A percentile compares a stretch with the other conserved stretches of the same genome.
These are phyloP conservation scores for Exophiala sideris DNA, from an alignment of 2,329 filamentous ascomycete genomes.

Conservation along the genomic window DNA sequence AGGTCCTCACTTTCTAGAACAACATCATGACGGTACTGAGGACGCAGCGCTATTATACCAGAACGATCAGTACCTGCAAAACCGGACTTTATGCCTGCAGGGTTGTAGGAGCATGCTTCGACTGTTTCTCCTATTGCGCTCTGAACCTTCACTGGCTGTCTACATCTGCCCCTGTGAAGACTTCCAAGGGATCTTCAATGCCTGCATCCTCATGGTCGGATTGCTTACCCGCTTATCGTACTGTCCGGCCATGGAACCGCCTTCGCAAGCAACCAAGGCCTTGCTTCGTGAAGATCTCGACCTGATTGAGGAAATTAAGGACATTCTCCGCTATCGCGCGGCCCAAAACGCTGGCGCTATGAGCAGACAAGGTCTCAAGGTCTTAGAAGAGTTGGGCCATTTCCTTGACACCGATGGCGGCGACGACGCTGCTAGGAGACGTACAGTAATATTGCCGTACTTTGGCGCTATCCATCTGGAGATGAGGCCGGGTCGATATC, in stretches of 20 bases:
- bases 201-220: slow-evolving; percentile 24
- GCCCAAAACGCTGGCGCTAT: slow-evolving; percentile 21
- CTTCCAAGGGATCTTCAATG: slow-evolving; percentile 24
- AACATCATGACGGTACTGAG: not conserved
- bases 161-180: slow-evolving; percentile 28
- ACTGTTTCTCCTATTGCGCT: slow-evolving; percentile 22
- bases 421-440: slow-evolving; percentile 4
- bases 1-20: not conserved
- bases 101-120: slow-evolving; percentile 21
- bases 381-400: slow-evolving; percentile 22
- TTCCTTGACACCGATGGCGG: slow-evolving; percentile 18
- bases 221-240: slow-evolving; percentile 13
- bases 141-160: slow-evolving; percentile 24
- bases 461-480: slow-evolving; percentile 26
- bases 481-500: slow-evolving; percentile 11
- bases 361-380: slow-evolving; percentile 23
- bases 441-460: slow-evolving; percentile 25
- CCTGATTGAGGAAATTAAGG: slow-evolving; percentile 24
- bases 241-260: not conserved
- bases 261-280: not conserved
- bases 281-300: slow-evolving; percentile 19
- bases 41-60: not conserved
- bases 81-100: slow-evolving; percentile 20
- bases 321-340: slow-evolving; percentile 26
- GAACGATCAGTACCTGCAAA: slow-evolving; percentile 13